Conservation (phyloP, 108 stramenopile genomes). For the Cyclostephanos invisitatus region DNA sequence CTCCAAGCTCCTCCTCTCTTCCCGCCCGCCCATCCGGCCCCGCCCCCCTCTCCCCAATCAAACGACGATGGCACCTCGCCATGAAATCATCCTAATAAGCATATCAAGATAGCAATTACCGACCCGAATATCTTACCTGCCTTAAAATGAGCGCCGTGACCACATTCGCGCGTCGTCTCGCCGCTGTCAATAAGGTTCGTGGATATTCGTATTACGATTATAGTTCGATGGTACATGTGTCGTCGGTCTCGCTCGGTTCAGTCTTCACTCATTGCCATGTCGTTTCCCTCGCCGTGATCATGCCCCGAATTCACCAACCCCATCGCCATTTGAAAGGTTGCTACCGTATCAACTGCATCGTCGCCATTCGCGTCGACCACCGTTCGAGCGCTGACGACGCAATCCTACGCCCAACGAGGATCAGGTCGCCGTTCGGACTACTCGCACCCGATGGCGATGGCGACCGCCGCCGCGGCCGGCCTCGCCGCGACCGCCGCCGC, state of each 20-base stretch:
- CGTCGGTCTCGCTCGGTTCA: background rate
- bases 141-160: slow-evolving; percentile 11
- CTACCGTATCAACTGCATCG: slow-evolving; percentile 17
- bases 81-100: background rate
- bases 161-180: slow-evolving; percentile 19
- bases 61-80: background rate
- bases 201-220: background rate
- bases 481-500: slow-evolving; percentile 13
- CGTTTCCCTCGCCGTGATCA: background rate
- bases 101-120: background rate
- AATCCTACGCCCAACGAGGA: slow-evolving; percentile 26
- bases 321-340: background rate
- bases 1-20: background rate
- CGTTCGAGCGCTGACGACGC: slow-evolving; percentile 39
- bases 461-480: slow-evolving; percentile 21
- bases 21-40: background rate
- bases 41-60: background rate
- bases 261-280: background rate
- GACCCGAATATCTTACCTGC: background rate
- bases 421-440: slow-evolving; percentile 10
- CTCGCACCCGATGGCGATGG: slow-evolving; percentile 15
- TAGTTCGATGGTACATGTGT: background rate
- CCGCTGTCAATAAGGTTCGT: slow-evolving; percentile 8
- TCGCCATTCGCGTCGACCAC: slow-evolving; percentile 28
- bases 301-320: background rate